Evolutionary conservation across 164 flowering plant genomes (phyloP), one percentile per base, ranked within the genome.

Genomic region (Warburgia ugandensis): DNA sequence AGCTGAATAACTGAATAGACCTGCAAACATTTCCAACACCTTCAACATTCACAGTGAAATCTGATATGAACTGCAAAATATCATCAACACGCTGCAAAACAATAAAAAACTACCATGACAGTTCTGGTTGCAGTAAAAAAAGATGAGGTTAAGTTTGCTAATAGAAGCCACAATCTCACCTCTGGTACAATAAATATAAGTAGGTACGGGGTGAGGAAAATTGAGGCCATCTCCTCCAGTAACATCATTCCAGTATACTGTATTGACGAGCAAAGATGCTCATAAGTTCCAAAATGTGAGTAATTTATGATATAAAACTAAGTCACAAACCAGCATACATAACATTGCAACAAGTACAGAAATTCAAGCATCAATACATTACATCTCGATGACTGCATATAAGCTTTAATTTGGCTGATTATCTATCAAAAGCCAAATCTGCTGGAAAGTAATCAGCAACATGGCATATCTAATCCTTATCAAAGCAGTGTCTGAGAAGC

Each of bases 1-100:
- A n/a, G n/a, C n/a, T n/a, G n/a, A n/a, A n/a, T n/a, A n/a, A n/a
- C 13, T 19, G 13, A 30, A 40, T 1, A 25, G 46, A 83, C 99
- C 99, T 86, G 87, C 99, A 94, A 53, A 94, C 97, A 76, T 89
- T 80, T 56, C 99, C 99, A 31, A 94, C 96, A 16, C 99, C 99
- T 66, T 89, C 95, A 63, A 94, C 69, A 52, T 80, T 57, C 29
- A 81, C 85, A 0, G 99, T 94, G 50, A 75, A 89, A 56, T 89
- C 90, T 27, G 80, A 66, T 57, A 94, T 84, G 77, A 89, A 94
- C 70, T 84, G 77, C 74, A 94, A 62, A 49, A 94, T 86, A 50
- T 81, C 88, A 69, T 86, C 86, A 58, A 94, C 96, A 21, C 79
- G 76, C 99, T 94, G 95, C 73, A 75, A 65, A 36, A 41, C n/a